Conservation (phyloP, 179 eudicot genomes). For the Beta corolliflora region DNA sequence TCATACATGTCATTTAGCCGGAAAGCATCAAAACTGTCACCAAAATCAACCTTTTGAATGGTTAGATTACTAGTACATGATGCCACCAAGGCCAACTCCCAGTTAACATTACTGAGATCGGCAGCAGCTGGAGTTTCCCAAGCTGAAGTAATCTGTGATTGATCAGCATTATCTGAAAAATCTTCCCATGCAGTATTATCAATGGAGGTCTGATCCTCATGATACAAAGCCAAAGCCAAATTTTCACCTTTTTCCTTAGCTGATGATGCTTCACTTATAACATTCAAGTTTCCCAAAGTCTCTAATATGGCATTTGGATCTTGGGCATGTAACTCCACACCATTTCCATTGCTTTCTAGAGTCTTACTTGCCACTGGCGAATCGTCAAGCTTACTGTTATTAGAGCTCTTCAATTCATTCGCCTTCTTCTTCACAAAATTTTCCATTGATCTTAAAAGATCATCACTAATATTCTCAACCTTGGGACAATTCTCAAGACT, state of each 20-base stretch:
- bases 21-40: slow-evolving; percentile 52
- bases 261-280: slow-evolving; percentile 28
- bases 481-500: slow-evolving; percentile 56
- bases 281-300: slow-evolving; percentile 10
- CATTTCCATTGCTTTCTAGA: not conserved
- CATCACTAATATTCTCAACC: slow-evolving; percentile 48
- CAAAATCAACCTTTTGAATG: slow-evolving; percentile 48
- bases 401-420: slow-evolving; percentile 29
- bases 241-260: slow-evolving; percentile 49
- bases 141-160: slow-evolving; percentile 40
- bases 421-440: slow-evolving; percentile 48
- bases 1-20: slow-evolving; percentile 58
- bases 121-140: slow-evolving; percentile 55
- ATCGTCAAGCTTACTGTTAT: slow-evolving; percentile 24
- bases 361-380: not conserved
- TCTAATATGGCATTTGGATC: not conserved
- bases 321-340: not conserved
- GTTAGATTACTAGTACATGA: slow-evolving; percentile 46
- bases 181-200: slow-evolving; percentile 47
- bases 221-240: slow-evolving; percentile 50
- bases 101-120: slow-evolving; percentile 46
- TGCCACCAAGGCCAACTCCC: slow-evolving; percentile 69
- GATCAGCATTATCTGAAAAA: slow-evolving; percentile 39
- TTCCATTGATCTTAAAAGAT: slow-evolving; percentile 49
- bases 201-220: slow-evolving; percentile 25